Percentiles rank a stretch among this genome's conserved stretches.
Conservation (phyloP, 352 stramenopile species). For the Albugo laibachii region DNA sequence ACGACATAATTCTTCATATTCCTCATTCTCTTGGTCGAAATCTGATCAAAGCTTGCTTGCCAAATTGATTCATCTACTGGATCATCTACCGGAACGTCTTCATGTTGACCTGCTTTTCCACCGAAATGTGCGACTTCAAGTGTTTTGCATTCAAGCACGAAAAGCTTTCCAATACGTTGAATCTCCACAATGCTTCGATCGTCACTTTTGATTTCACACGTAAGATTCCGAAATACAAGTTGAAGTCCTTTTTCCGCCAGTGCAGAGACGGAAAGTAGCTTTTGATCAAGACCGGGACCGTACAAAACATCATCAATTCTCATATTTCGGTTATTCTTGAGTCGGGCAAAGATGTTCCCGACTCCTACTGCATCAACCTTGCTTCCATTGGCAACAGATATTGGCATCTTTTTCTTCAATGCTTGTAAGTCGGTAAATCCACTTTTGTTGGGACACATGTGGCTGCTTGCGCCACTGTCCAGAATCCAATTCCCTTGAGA, state of each 20-base stretch:
- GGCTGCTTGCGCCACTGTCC: slow-evolving; percentile 9
- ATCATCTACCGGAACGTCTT: too few species aligned
- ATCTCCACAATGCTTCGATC: too few species aligned
- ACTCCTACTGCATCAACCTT: slow-evolving; percentile 3
- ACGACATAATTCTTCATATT: too few species aligned
- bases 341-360: slow-evolving; percentile 1
- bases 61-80: too few species aligned
- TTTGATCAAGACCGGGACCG: not conserved
- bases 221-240: not conserved
- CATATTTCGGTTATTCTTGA: not conserved
- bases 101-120: too few species aligned
- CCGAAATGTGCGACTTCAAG: too few species aligned
- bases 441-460: slow-evolving; percentile 6
- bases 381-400: slow-evolving; percentile 5
- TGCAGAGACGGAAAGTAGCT: not conserved
- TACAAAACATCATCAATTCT: not conserved
- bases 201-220: too few species aligned
- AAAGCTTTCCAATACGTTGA: too few species aligned
- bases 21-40: too few species aligned
- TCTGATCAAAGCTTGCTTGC: too few species aligned
- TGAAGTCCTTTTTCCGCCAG: not conserved
- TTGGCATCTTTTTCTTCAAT: too few species aligned
- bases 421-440: slow-evolving; percentile 3
- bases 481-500: not conserved
- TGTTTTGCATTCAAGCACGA: too few species aligned